Base-by-base conservation (phyloP, 108 stramenopile genomes). In the Aureococcus anophagefferens region DNA sequence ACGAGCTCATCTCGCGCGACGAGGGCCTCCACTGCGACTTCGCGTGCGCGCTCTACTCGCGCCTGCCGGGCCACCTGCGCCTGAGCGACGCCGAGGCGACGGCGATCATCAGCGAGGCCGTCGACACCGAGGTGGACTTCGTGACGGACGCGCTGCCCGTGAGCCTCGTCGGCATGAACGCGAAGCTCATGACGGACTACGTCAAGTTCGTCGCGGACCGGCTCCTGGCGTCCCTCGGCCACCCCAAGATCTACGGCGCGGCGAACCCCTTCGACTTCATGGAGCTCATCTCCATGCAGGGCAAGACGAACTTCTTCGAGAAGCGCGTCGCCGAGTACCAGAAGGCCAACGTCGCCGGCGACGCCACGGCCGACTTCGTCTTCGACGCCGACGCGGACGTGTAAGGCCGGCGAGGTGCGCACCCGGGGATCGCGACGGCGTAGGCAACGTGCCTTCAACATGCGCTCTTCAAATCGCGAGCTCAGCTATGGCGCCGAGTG, bases 251-350 rank as follows among this genome's bases (percentile, higher is more conserved):
- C 31, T 92, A 84, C 80, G 84, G 87, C 15, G 85, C 85, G 72
- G 89, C 89, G 76, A 94, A 94, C 74, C 93, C 93, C 37, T 94
- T 94, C 70, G 93, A 91, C 71, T 94, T 90, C 91, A 93, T 95
- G 94, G 92, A 93, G 44, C 87, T 92, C 87, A 93, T 93, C 59
- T 90, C 89, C 69, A 76, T 95, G 44, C 87, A 90, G 85, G 97
- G 97, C 33, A 98, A 98, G 80, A 98, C 97, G 15, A 98, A 98
- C 85, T 98, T 98, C 80, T 98, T 98, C 80, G 97, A 98, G 77
- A 98, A 98, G 81, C 75, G 97, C 72, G 97, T 98, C 5, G 94
- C 87, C 16, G 97, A 98, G 79, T 98, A 98, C 75, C 89, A 91
- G 77, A 98, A 96, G 80, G 30, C 31, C 0, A 59, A 59, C 51